Evolutionary conservation across 352 stramenopile species (phyloP), one percentile per base, ranked within the genome.

Genomic region (Phytopythium mirpurense): DNA sequence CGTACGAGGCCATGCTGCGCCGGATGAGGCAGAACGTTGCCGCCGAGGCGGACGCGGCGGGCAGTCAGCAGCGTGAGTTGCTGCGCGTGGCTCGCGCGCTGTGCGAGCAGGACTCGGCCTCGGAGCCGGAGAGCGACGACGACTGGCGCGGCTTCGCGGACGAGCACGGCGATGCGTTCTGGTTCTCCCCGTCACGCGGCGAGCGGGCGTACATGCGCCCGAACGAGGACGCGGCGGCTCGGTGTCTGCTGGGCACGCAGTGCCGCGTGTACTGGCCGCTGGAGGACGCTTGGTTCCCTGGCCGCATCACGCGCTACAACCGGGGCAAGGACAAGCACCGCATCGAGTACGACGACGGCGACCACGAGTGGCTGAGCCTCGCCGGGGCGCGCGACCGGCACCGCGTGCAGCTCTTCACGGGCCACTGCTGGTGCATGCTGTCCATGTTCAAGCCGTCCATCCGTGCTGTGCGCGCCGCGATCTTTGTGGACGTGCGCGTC

Each of bases 181-280:
- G 79, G 77, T 93, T 91, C 62, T 93, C 83, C 10, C 76, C 83
- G 8, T 91, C 78, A 15, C 67, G 74, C 5, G 83, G 88, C 44
- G 53, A 68, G 35, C 73, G 78, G 0, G 56, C 69, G 14, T 83
- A 84, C 54, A 63, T 90, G 16, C 72, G 82, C 15, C 83, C 80
- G n/a, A 90, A 88, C 42, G 74, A 88, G 15, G 66, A 68, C 27
- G 78, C 74, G 0, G 53, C 57, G 11, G 68, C 86, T 41, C 78
- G 75, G 56, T 63, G 56, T 29, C 56, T 91, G 41, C 60, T 93
- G 14, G 77, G 83, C 15, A 71, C 87, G 59, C 24, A 54, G 3
- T 89, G 82, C 51, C 74, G 75, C 7, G 74, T 93, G 24, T 70
- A 77, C 18, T 93, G 83, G 83, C 78, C 78, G 11, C 62, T 90